Conservation (phyloP, 116 monocot genomes). For the Dioscorea cayenensis region DNA sequence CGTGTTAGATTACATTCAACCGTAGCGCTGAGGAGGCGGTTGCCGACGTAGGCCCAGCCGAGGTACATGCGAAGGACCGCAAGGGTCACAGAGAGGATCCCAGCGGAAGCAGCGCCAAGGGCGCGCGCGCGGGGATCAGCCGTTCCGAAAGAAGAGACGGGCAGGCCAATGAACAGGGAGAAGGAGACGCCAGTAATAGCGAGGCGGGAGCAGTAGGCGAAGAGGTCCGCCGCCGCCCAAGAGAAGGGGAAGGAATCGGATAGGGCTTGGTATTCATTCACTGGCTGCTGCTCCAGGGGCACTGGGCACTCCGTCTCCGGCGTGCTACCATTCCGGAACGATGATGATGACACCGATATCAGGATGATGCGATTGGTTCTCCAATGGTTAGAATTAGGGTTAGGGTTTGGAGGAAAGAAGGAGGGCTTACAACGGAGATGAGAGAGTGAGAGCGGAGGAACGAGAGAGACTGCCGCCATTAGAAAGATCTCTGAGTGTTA, state of each 20-base stretch:
- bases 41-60: constrained; percentile 98
- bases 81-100: constrained; percentile 66
- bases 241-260: constrained; percentile 71
- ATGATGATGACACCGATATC: constrained; percentile 11
- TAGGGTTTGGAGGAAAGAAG: constrained; percentile 8
- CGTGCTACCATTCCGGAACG: constrained; percentile 50
- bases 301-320: constrained; percentile 84
- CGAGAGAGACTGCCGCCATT: background rate
- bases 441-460: background rate
- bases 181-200: constrained; percentile 43
- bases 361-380: background rate
- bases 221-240: constrained; percentile 61
- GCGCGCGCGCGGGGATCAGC: constrained; percentile 24
- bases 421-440: background rate
- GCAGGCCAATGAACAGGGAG: constrained; percentile 61
- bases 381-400: constrained; percentile 23
- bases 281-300: constrained; percentile 86
- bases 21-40: constrained; percentile 88
- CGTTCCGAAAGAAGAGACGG: constrained; percentile 58
- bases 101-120: constrained; percentile 47
- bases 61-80: constrained; percentile 90
- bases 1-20: constrained; percentile 57
- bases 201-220: constrained; percentile 58
- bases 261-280: constrained; percentile 87
- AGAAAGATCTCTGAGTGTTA: background rate